Conservation (phyloP, 2,329 filamentous ascomycete genomes). For the Fusarium keratoplasticum region DNA sequence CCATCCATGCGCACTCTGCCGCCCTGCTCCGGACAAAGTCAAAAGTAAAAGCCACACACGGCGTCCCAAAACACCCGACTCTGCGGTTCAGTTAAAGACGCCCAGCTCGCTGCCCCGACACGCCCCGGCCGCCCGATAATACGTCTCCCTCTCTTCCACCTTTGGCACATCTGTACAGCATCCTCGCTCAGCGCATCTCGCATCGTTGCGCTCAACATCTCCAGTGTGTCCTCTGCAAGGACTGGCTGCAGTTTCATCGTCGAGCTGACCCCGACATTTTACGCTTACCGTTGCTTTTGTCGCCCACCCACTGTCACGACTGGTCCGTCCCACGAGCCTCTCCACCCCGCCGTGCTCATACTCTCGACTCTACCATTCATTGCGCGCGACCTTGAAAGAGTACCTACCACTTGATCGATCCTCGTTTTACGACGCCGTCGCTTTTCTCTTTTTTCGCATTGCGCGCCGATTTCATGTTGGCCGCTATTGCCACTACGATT, state of each 20-base stretch:
- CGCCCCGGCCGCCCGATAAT: constrained; percentile 32
- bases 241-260: constrained; percentile 6
- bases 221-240: background rate
- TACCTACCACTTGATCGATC: constrained; percentile 16
- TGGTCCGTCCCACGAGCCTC: constrained; percentile 34
- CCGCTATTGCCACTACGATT: constrained; percentile 23
- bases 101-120: constrained; percentile 30
- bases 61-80: constrained; percentile 36
- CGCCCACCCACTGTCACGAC: constrained; percentile 23
- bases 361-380: constrained; percentile 1
- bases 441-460: constrained; percentile 15
- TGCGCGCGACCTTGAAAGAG: constrained; percentile 24
- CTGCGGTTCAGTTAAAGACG: constrained; percentile 44
- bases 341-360: constrained; percentile 36
- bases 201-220: constrained; percentile 18
- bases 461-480: constrained; percentile 48
- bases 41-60: constrained; percentile 34
- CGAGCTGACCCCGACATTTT: constrained; percentile 13
- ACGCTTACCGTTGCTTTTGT: constrained; percentile 35
- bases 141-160: constrained; percentile 30
- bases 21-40: constrained; percentile 32
- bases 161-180: constrained; percentile 25
- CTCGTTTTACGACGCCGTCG: constrained; percentile 7
- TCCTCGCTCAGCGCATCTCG: constrained; percentile 9
- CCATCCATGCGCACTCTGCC: constrained; percentile 32